phyloP scores from a whole-genome alignment of 2,329 filamentous ascomycete species.

The Fusarium sp. region DNA sequence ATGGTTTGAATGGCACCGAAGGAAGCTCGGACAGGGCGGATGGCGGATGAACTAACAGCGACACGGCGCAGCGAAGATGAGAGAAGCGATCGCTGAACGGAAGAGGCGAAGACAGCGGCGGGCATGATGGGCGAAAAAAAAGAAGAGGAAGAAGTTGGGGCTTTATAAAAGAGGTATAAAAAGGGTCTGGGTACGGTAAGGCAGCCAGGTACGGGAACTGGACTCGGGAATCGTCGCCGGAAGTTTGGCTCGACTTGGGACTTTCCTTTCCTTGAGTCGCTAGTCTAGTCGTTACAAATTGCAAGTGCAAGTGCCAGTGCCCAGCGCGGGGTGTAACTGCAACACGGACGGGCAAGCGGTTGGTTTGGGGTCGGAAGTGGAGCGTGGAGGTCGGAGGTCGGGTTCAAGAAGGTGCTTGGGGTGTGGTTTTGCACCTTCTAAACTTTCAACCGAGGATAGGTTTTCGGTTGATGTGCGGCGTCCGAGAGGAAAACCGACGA shows the following conservation, averaged over 20 bases:
- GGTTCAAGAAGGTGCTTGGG: slow-evolving; percentile 22
- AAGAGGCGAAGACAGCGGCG: slow-evolving; percentile 41
- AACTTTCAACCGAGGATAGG: slow-evolving; percentile 38
- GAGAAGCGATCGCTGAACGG: slow-evolving; percentile 44
- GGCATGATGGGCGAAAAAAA: slow-evolving; percentile 41
- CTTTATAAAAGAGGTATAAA: slow-evolving; percentile 40
- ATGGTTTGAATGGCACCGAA: slow-evolving; percentile 50
- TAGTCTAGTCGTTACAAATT: not conserved
- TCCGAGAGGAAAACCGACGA: slow-evolving; percentile 40
- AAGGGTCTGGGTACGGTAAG: slow-evolving; percentile 17
- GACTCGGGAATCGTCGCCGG: slow-evolving; percentile 37
- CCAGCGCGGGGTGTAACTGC: slow-evolving; percentile 11
- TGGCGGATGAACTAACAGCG: slow-evolving; percentile 36
- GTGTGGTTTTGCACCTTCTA: slow-evolving; percentile 7
- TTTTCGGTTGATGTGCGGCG: slow-evolving; percentile 38
- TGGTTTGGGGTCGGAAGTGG: slow-evolving; percentile 28
- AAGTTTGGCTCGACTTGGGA: slow-evolving; percentile 15
- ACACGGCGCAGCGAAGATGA: slow-evolving; percentile 43
- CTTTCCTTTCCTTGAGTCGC: not conserved
- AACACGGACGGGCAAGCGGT: slow-evolving; percentile 18
- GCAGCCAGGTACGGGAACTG: slow-evolving; percentile 25
- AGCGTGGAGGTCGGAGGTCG: slow-evolving; percentile 22
- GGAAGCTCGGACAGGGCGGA: slow-evolving; percentile 56
- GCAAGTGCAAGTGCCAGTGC: slow-evolving; percentile 23
- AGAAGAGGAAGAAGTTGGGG: slow-evolving; percentile 31